A percentile compares a stretch with the other conserved stretches of the same genome.
These are phyloP conservation scores for Aspergillus udagawae DNA, from an alignment of 2,329 filamentous ascomycete species.

Conservation along the genomic window DNA sequence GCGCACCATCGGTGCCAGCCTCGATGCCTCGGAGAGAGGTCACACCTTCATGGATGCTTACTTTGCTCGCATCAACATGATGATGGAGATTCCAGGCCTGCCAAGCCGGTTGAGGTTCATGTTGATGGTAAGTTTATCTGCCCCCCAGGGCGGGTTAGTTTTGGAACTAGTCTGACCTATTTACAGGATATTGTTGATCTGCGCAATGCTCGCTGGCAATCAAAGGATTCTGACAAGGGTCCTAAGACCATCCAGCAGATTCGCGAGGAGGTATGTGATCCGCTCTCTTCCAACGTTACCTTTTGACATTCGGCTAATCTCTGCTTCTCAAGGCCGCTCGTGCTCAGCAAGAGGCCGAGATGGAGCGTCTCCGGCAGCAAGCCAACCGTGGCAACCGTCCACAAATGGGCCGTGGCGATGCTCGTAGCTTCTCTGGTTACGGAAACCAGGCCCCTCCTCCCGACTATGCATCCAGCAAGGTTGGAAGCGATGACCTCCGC, in stretches of 20 bases:
- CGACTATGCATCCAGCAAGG: constrained; percentile 70
- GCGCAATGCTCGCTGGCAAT: constrained; percentile 70
- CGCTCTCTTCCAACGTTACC: constrained; percentile 2
- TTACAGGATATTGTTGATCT: constrained; percentile 75
- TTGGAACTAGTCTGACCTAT: constrained; percentile 7
- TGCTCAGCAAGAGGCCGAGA: constrained; percentile 76
- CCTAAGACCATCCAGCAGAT: constrained; percentile 96
- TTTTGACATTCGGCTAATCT: constrained; percentile 4
- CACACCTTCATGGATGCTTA: constrained; percentile 86
- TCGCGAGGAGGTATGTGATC: constrained; percentile 63
- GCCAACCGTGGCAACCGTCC: constrained; percentile 61
- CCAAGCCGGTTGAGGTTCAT: constrained; percentile 91
- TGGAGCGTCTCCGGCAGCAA: constrained; percentile 52
- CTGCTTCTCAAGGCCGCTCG: constrained; percentile 54
- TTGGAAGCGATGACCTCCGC: constrained; percentile 86
- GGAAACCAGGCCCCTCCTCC: constrained; percentile 64
- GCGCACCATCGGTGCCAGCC: constrained; percentile 81
- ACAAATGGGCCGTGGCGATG: constrained; percentile 77
- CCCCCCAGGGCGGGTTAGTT: not conserved
- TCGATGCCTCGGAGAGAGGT: constrained; percentile 80
- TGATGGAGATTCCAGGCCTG: constrained; percentile 74
- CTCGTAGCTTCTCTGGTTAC: constrained; percentile 75
- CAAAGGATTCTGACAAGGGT: constrained; percentile 88
- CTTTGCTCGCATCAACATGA: constrained; percentile 80
- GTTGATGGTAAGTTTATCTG: constrained; percentile 61